Base-by-base conservation (phyloP, 2,329 filamentous ascomycete genomes). In the Colletotrichum sp. region DNA sequence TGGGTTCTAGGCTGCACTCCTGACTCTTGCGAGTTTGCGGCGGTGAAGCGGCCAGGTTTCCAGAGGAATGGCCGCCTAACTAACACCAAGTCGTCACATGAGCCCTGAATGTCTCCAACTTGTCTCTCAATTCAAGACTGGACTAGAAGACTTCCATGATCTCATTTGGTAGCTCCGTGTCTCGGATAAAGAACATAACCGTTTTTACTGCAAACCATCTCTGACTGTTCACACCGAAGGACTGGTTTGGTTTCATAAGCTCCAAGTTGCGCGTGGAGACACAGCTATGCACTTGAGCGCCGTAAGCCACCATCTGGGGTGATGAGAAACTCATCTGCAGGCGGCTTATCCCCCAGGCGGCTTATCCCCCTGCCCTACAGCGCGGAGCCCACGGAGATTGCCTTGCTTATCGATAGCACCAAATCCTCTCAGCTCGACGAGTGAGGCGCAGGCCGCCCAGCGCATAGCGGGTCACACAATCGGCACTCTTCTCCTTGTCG, bases 391-490 rank as follows among this genome's bases (percentile, higher is more conserved):
- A 38, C 51, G 54, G 59, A 65, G n/a, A 64, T 65, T 54, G 66
- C 51, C 51, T 5, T 27, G 24, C 24, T 70, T 70, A 69, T 72
- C 70, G 70, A 73, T 65, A 65, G 18, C 51, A 27, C 54, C 69
- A 34, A 47, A 34, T 43, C 27, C 36, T 21, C 24, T 71, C 71
- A 73, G 68, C 72, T 72, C 29, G 27, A 57, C 34, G n/a, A 71
- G 24, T 47, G 62, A 73, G 68, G 72, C 72, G 72, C 72, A 73
- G 71, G 27, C 57, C 47, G 11, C 64, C 21, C n/a, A 57, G 43
- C 31, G 55, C 71, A n/a, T 54, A 34, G 43, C 43, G 67, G 70
- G 65, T 34, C 65, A n/a, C 15, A 24, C 38, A 31, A 31, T 58
- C 31, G 18, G 21, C 33, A 24, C 16, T 31, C 57, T 59, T 33